These are phyloP conservation scores for Tetrahymena thermophila DNA, from an alignment of 73 alveolate genomes.

Conservation along the genomic window DNA sequence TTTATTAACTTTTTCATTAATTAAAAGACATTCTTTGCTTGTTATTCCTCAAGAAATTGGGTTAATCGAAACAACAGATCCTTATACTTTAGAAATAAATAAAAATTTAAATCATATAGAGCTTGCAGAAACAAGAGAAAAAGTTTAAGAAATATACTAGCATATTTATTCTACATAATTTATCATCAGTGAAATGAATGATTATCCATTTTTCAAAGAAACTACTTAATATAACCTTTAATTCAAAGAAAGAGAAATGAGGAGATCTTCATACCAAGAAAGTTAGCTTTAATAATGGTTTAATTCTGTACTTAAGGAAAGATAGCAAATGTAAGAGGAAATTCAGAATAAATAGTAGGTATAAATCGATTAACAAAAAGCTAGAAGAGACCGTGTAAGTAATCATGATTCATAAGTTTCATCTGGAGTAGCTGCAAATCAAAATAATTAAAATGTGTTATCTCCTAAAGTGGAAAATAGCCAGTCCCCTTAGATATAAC, in stretches of 20 bases:
- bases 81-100: background rate
- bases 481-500: no score
- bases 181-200: background rate
- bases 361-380: background rate
- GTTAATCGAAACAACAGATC: background rate
- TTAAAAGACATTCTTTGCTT: background rate
- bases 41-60: background rate
- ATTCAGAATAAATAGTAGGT: background rate
- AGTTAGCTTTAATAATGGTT: background rate
- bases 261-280: background rate
- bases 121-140: background rate
- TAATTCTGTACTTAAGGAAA: background rate
- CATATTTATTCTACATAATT: background rate
- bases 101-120: background rate
- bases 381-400: background rate
- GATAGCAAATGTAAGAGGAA: background rate
- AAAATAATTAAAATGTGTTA: background rate
- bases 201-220: background rate
- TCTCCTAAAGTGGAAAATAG: background rate
- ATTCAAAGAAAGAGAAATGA: background rate
- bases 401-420: background rate
- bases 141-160: background rate
- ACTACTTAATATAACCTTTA: background rate
- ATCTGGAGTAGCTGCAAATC: background rate
- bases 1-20: background rate